Percentiles rank a stretch among this genome's conserved stretches.
Evolutionary conservation across 768 basidiomycete species (phyloP).

Genomic region (Lentinula detonsa): DNA sequence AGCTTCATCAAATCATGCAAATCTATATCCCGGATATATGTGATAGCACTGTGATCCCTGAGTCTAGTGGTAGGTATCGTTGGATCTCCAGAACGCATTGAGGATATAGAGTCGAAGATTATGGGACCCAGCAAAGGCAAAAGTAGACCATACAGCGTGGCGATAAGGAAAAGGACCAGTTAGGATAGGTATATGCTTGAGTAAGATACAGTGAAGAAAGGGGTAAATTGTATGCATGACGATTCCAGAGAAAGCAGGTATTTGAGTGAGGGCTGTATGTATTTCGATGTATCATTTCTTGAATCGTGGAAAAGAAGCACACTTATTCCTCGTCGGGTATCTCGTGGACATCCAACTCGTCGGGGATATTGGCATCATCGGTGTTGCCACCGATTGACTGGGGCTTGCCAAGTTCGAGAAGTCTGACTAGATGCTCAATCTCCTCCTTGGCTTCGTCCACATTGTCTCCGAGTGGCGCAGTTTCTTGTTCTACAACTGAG

Average conservation of each 20-base stretch:
- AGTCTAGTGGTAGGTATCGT: too few relatives aligned
- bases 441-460: conserved; percentile 17
- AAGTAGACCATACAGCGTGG: neutral
- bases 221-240: neutral
- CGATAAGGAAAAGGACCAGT: neutral
- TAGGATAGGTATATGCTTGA: neutral
- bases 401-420: conserved; percentile 31
- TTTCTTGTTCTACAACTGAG: neutral
- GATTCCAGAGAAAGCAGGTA: neutral
- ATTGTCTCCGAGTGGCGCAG: neutral
- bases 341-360: conserved; percentile 25
- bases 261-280: neutral
- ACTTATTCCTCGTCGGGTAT: conserved; percentile 30
- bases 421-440: conserved; percentile 41
- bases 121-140: neutral
- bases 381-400: conserved; percentile 24
- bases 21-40: too few relatives aligned
- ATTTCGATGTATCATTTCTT: neutral
- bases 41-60: too few relatives aligned
- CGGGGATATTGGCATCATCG: conserved; percentile 20
- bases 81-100: too few relatives aligned
- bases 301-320: neutral
- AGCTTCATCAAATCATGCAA: too few relatives aligned
- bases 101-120: too few relatives aligned
- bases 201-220: neutral